Base-by-base conservation (phyloP, 2,329 filamentous ascomycete genomes). In the Huntiella omanensis region DNA sequence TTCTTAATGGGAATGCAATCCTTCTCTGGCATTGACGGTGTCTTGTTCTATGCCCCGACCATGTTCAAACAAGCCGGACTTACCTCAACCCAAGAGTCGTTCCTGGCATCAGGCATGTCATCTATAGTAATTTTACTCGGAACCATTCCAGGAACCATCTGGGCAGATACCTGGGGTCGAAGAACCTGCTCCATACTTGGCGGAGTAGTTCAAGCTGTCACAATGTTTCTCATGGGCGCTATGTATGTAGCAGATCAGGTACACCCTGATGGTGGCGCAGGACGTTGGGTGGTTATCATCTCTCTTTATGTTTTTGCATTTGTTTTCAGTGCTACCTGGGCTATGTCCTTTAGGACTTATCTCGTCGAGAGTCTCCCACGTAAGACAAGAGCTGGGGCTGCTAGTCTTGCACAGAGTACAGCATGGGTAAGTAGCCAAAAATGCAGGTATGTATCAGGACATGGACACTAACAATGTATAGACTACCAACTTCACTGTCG, bases 1-100 rank as follows among this genome's bases (percentile, higher is more conserved):
- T 77, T 77, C 48, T 57, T 78, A 16, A 66, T 78, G 62, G 67
- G 61, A 0, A 69, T 75, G 60, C 69, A 75, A 49, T 75, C 78
- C 41, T 61, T 77, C 8, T 68, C 62, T 13, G 73, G 75, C 0
- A 77, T 78, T 35, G 74, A 79, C 34, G 74, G 71, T 0, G 66
- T 78, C 0, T 59, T 77, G 2, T 76, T 73, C 51, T 79, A 80
- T 47, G 71, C 74, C 0, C 75, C 76, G 0, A 60, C 71, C 0
- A 58, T 80, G 0, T 78, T 80, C 52, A 61, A 66, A 15, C 70
- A 75, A 47, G 73, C 75, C 0, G 75, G 75, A 0, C 62, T 79
- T 2, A 59, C 62, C 5, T 69, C 67, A 2, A 62, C 67, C 8
- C 62, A 66, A 47, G 66, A 69, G 1, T 69, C 65, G 0, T 72